These are phyloP conservation scores for Colletotrichum simmondsii DNA, from an alignment of 2,329 filamentous ascomycete genomes.

Conservation along the genomic window DNA sequence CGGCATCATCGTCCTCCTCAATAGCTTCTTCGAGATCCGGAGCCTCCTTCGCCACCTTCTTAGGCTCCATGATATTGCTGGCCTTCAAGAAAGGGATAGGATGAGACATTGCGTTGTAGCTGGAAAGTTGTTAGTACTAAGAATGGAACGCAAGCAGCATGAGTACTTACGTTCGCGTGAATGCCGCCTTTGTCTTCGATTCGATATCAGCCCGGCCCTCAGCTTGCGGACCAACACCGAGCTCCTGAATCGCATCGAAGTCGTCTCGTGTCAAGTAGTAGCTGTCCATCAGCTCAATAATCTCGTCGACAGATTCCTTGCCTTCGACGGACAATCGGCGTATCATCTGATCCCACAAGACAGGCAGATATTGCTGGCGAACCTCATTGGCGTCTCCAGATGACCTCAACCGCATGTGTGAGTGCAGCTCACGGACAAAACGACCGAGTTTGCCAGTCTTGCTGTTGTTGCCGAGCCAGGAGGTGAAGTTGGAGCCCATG, in stretches of 20 bases:
- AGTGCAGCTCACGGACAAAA: slow-evolving; percentile 92
- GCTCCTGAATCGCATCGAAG: slow-evolving; percentile 90
- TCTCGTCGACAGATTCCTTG: slow-evolving; percentile 81
- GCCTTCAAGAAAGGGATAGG: slow-evolving; percentile 98
- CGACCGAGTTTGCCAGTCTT: slow-evolving; percentile 82
- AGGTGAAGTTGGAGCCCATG: slow-evolving; percentile 80
- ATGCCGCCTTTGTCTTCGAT: slow-evolving; percentile 85
- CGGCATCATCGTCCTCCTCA: slow-evolving; percentile 87
- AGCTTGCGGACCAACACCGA: slow-evolving; percentile 87
- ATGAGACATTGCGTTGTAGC: slow-evolving; percentile 87
- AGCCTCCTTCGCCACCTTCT: slow-evolving; percentile 77
- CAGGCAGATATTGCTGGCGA: slow-evolving; percentile 91
- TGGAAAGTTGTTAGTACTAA: slow-evolving; percentile 46
- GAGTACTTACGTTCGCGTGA: slow-evolving; percentile 82
- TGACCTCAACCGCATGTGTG: slow-evolving; percentile 92
- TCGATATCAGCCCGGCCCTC: slow-evolving; percentile 83
- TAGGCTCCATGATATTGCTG: slow-evolving; percentile 77
- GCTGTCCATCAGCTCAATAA: slow-evolving; percentile 96
- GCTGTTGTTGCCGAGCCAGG: slow-evolving; percentile 96
- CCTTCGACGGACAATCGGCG: slow-evolving; percentile 80
- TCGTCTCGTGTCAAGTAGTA: slow-evolving; percentile 97
- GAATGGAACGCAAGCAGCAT: not conserved
- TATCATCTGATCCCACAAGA: slow-evolving; percentile 85
- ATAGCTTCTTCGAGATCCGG: slow-evolving; percentile 97
- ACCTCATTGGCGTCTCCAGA: slow-evolving; percentile 94